Conservation (phyloP, 1,284 basidiomycete species). For the Entoloma clypeatum region DNA sequence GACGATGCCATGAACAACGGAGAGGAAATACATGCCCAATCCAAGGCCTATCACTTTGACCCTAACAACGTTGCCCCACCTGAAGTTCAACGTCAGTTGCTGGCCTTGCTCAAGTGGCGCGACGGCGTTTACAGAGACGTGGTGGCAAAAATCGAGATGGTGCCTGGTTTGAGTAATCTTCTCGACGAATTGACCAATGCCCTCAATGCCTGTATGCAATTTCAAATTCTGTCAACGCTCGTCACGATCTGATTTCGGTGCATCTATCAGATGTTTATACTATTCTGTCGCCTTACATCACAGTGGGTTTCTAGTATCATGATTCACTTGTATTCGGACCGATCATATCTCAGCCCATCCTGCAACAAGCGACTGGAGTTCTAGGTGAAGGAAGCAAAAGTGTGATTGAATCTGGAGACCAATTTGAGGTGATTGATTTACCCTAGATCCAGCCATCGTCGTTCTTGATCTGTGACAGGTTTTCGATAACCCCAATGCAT, state of each 20-base stretch:
- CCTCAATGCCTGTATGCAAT: slow-evolving; percentile 57
- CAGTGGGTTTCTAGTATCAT: slow-evolving; percentile 30
- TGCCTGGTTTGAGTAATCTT: slow-evolving; percentile 67
- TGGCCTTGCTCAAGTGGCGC: slow-evolving; percentile 72
- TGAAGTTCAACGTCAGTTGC: slow-evolving; percentile 66
- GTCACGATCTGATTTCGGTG: slow-evolving; percentile 6
- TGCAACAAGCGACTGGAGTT: slow-evolving; percentile 53
- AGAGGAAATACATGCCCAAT: slow-evolving; percentile 47
- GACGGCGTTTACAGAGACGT: slow-evolving; percentile 55
- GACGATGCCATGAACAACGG: slow-evolving; percentile 50
- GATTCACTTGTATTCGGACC: background rate
- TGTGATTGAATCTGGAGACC: slow-evolving; percentile 68
- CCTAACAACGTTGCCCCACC: slow-evolving; percentile 60
- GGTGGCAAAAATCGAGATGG: slow-evolving; percentile 54
- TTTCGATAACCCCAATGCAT: slow-evolving; percentile 67
- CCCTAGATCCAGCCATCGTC: background rate
- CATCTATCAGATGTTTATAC: slow-evolving; percentile 57
- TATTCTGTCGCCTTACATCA: slow-evolving; percentile 64
- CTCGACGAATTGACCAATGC: slow-evolving; percentile 63
- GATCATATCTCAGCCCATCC: slow-evolving; percentile 45
- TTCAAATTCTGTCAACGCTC: background rate
- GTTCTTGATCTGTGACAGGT: slow-evolving; percentile 37
- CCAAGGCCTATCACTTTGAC: slow-evolving; percentile 54
- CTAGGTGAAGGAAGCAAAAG: slow-evolving; percentile 64
- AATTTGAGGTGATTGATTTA: slow-evolving; percentile 46